Conservation (phyloP, 441 rosid genomes). For the Erysimum cheiri region DNA sequence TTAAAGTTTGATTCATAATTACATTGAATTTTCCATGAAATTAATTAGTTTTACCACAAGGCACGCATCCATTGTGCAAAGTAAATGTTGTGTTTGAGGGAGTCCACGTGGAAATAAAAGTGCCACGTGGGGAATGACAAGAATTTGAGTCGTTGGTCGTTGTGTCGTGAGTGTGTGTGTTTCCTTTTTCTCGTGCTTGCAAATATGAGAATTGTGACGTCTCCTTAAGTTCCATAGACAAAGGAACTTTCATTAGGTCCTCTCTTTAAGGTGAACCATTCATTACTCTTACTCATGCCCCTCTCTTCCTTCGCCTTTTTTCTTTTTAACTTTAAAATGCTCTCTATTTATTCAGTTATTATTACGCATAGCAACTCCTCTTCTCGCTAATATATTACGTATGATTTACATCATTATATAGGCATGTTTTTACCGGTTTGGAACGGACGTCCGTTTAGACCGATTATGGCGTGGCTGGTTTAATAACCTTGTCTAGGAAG, state of each 20-base stretch:
- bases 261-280: constrained; percentile 46
- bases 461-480: constrained; percentile 10
- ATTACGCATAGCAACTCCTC: constrained; percentile 15
- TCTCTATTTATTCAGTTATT: not conserved
- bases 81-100: constrained; percentile 13
- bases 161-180: constrained; percentile 43
- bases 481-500: not conserved
- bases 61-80: constrained; percentile 12
- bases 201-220: constrained; percentile 43
- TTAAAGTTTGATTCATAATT: constrained; percentile 1
- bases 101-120: constrained; percentile 34
- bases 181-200: constrained; percentile 43
- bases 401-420: constrained; percentile 33
- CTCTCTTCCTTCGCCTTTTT: constrained; percentile 18
- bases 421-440: constrained; percentile 6
- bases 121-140: constrained; percentile 38
- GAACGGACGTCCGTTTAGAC: not conserved
- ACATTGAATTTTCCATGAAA: not conserved
- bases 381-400: constrained; percentile 27
- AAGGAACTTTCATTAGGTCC: constrained; percentile 48
- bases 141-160: constrained; percentile 41
- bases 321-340: not conserved
- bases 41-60: not conserved
- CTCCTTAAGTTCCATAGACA: constrained; percentile 43
- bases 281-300: constrained; percentile 46